These are phyloP conservation scores for Talaromyces sp. DNA, from an alignment of 2,329 filamentous ascomycete genomes.

Conservation along the genomic window DNA sequence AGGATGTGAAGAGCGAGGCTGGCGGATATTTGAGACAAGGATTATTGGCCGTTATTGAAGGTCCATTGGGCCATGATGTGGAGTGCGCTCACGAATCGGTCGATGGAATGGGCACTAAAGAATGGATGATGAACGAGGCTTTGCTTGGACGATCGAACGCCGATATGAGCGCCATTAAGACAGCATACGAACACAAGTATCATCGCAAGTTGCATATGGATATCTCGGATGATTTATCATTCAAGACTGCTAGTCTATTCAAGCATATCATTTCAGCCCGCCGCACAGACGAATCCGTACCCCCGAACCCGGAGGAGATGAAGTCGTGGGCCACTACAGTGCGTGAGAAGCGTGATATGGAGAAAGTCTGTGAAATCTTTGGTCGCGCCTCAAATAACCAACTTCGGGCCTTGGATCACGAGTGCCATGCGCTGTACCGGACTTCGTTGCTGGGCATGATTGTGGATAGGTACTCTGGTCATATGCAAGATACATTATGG, in stretches of 20 bases:
- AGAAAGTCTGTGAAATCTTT: constrained; percentile 73
- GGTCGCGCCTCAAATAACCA: constrained; percentile 77
- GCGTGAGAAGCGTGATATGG: constrained; percentile 58
- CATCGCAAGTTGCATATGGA: constrained; percentile 68
- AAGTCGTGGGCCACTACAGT: constrained; percentile 76
- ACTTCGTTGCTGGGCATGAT: constrained; percentile 72
- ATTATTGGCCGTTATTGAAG: constrained; percentile 73
- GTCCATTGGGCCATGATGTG: constrained; percentile 78
- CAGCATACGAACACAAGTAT: constrained; percentile 71
- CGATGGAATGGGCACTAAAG: constrained; percentile 81
- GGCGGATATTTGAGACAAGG: constrained; percentile 73
- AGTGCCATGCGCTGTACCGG: constrained; percentile 74
- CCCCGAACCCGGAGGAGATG: constrained; percentile 71
- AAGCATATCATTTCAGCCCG: constrained; percentile 75
- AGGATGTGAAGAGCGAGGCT: constrained; percentile 78
- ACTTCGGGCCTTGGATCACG: constrained; percentile 75
- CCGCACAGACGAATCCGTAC: constrained; percentile 74
- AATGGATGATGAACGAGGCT: constrained; percentile 81
- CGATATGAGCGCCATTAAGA: constrained; percentile 84
- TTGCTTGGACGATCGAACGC: constrained; percentile 82
- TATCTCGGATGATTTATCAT: constrained; percentile 76
- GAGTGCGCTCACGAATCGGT: constrained; percentile 71
- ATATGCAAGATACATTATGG: constrained; percentile 84
- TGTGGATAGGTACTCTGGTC: constrained; percentile 81
- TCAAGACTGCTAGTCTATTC: constrained; percentile 86